Evolutionary conservation across 176 grass and related monocot species (phyloP).

Genomic region (Oryza officinalis): DNA sequence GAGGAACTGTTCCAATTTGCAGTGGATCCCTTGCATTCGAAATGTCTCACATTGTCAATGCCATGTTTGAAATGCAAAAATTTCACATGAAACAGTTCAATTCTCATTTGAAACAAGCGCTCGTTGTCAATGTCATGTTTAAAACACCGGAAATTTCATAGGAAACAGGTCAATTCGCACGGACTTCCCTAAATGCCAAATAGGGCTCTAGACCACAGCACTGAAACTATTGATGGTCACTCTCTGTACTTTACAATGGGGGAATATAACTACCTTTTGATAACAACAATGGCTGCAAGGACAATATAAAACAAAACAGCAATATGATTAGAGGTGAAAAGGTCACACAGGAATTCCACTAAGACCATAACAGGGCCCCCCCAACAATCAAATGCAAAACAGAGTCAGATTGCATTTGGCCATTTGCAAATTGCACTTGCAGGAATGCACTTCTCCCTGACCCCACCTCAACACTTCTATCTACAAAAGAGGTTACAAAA

Average conservation of each 20-base stretch:
- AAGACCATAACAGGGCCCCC: neutral
- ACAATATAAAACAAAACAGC: conserved; percentile 24
- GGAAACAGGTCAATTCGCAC: neutral
- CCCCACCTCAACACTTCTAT: conserved; percentile 3
- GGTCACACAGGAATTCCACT: conserved; percentile 2
- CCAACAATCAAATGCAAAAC: neutral
- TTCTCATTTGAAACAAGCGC: too few species aligned
- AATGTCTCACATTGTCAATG: neutral
- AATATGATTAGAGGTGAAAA: conserved; percentile 41
- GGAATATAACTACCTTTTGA: neutral
- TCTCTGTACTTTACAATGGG: neutral
- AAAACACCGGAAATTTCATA: neutral
- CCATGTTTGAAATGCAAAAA: too few species aligned
- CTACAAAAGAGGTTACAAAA: neutral
- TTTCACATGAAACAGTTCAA: too few species aligned
- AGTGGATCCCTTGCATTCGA: neutral
- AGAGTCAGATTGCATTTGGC: conserved; percentile 28
- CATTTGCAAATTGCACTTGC: neutral
- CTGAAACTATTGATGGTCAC: neutral
- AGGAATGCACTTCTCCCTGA: neutral
- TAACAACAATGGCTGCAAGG: neutral
- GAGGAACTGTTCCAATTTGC: neutral
- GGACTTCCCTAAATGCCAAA: neutral
- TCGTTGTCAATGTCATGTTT: neutral
- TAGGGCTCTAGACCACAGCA: neutral